These are phyloP conservation scores for Suhomyces atakaporum DNA, from an alignment of 1,139 yeast genomes.

Conservation along the genomic window DNA sequence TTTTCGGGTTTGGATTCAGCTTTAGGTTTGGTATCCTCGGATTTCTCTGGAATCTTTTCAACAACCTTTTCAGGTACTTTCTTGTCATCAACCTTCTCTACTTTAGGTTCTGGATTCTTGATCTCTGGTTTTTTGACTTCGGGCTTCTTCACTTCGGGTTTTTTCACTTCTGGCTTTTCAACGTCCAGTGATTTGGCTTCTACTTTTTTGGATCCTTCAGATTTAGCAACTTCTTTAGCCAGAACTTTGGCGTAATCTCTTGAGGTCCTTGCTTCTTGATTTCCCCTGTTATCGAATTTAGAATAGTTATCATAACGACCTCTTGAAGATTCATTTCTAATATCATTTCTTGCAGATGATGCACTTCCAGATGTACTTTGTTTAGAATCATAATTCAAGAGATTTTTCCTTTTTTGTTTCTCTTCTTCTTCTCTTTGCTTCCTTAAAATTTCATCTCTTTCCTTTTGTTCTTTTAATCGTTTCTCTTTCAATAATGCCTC, in stretches of 20 bases:
- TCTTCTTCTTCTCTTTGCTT: slow-evolving; percentile 26
- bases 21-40: background rate
- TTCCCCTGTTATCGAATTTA: slow-evolving; percentile 16
- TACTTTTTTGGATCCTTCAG: background rate
- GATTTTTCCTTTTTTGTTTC: slow-evolving; percentile 18
- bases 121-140: too few relatives aligned
- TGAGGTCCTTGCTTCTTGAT: background rate
- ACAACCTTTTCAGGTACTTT: slow-evolving; percentile 1
- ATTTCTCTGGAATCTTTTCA: background rate
- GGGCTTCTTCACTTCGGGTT: too few relatives aligned
- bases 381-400: slow-evolving; percentile 27
- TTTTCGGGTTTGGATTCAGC: slow-evolving; percentile 5
- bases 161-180: background rate
- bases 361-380: slow-evolving; percentile 12
- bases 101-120: too few relatives aligned
- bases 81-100: background rate
- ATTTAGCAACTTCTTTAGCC: background rate
- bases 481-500: slow-evolving; percentile 18
- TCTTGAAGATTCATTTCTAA: slow-evolving; percentile 16
- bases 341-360: slow-evolving; percentile 5
- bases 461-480: slow-evolving; percentile 14
- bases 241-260: background rate
- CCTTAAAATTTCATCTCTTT: slow-evolving; percentile 22
- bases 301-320: slow-evolving; percentile 31
- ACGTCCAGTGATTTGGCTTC: background rate